Evolutionary conservation across 768 basidiomycete genomes (phyloP), one percentile per base, ranked within the genome.

Genomic region (Kwoniella bestiolae): DNA sequence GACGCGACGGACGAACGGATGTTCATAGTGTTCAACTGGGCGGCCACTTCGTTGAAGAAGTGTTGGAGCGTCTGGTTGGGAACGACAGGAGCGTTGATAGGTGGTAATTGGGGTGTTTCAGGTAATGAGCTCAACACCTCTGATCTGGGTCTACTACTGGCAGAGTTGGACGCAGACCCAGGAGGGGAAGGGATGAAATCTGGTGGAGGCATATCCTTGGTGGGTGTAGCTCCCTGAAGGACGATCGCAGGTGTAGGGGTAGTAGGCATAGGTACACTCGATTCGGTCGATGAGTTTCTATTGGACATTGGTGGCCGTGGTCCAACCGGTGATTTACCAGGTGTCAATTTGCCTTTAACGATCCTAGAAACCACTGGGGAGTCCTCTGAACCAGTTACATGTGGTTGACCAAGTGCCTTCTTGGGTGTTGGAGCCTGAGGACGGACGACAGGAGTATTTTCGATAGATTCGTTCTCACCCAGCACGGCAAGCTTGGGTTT

Each of bases 11-110:
- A 82, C 9, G 86, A 84, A 55, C 85, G 85, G 41, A 85, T 83
- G 73, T 90, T 88, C 83, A 92, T 87, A 47, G 85, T 85, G 72
- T 89, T 88, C 61, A 94, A 85, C 76, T 91, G 90, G 51, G 89
- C 86, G 7, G 88, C 90, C 50, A 94, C 88, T 79, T 94, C 91
- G 60, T 90, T 85, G 81, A 94, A 91, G 83, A 94, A 94, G 50
- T 86, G 82, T 70, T 92, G 91, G 73, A 95, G 87, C 49, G 86
- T 87, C 57, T 86, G 86, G 73, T 93, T 89, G 70, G 89, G 85
- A 29, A 90, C 82, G 61, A 89, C 86, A 0, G 91, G 90, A n/a
- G 88, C 84, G 28, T 86, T 84, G 32, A 91, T 82, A 2, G 84
- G 84, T 34, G 70, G 68, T 18, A 75, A 66, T 38, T 69, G 71